Conservation (phyloP, 805 yeast genomes). For the Cyberlindnera bimundalis region DNA sequence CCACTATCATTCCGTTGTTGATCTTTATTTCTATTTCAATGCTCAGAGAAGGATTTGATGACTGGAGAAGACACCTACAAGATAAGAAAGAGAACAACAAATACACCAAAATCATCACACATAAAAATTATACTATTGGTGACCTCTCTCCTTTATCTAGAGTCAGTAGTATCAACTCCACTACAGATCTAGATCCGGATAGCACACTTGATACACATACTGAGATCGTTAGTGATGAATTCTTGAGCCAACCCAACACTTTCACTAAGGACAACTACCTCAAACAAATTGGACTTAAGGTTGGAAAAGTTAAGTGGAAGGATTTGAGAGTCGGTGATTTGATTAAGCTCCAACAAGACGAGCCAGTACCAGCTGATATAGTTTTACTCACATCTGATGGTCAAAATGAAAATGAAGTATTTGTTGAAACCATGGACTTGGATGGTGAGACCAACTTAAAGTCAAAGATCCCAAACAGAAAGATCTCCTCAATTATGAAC, state of each 20-base stretch:
- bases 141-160: background rate
- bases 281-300: slow-evolving; percentile 19
- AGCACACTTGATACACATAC: background rate
- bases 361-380: slow-evolving; percentile 93
- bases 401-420: slow-evolving; percentile 54
- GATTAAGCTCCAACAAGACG: slow-evolving; percentile 68
- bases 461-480: slow-evolving; percentile 63
- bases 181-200: slow-evolving; percentile 13
- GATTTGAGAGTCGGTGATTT: slow-evolving; percentile 86
- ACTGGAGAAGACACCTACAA: slow-evolving; percentile 78
- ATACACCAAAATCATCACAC: slow-evolving; percentile 38
- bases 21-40: slow-evolving; percentile 87
- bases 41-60: slow-evolving; percentile 91
- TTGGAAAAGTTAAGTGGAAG: slow-evolving; percentile 55
- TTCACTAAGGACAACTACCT: slow-evolving; percentile 30
- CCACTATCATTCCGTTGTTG: slow-evolving; percentile 86
- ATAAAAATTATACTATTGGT: slow-evolving; percentile 19
- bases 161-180: slow-evolving; percentile 14
- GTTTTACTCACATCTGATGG: slow-evolving; percentile 65
- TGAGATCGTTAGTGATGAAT: slow-evolving; percentile 7
- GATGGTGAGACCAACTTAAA: slow-evolving; percentile 97
- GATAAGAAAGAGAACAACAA: slow-evolving; percentile 83
- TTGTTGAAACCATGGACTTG: slow-evolving; percentile 92
- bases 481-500: slow-evolving; percentile 49
- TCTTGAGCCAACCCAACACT: slow-evolving; percentile 22